Percentiles rank a stretch among this genome's conserved stretches.
Conservation (phyloP, 768 basidiomycete species). For the Lactifluus subvellereus region DNA sequence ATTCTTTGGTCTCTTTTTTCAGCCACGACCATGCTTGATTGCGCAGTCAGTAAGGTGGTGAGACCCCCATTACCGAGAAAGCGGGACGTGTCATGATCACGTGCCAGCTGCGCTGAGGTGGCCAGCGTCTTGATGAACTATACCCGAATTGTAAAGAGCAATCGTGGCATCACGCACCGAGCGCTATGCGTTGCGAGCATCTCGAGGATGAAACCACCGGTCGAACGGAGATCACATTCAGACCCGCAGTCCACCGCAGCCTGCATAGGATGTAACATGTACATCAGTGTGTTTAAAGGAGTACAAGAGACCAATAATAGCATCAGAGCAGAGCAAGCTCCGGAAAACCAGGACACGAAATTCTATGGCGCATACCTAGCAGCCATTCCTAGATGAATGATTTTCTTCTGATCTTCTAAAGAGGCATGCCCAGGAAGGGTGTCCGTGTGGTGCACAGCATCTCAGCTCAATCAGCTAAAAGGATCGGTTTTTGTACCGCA, state of each 20-base stretch:
- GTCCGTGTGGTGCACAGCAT: background rate
- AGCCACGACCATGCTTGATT: background rate
- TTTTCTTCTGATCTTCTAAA: background rate
- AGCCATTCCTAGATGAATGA: background rate
- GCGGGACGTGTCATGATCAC: conserved; percentile 8
- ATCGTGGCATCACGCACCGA: background rate
- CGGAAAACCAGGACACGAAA: background rate
- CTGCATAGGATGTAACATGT: background rate
- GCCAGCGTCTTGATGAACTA: background rate
- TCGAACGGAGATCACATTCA: background rate
- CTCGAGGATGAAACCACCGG: background rate
- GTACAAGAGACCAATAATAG: background rate
- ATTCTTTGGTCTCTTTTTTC: background rate
- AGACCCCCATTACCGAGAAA: background rate
- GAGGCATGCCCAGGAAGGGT: background rate
- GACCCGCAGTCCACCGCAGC: conserved; percentile 17
- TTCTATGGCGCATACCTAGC: background rate
- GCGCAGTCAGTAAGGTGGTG: conserved; percentile 12
- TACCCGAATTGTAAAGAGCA: background rate
- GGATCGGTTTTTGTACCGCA: background rate
- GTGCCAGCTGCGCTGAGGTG: conserved; percentile 13
- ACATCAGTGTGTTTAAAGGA: background rate
- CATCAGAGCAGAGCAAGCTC: background rate
- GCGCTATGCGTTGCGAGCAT: background rate
- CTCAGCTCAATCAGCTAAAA: background rate